Conservation (phyloP, 1,284 basidiomycete species). For the Paramarasmius palmivorus region DNA sequence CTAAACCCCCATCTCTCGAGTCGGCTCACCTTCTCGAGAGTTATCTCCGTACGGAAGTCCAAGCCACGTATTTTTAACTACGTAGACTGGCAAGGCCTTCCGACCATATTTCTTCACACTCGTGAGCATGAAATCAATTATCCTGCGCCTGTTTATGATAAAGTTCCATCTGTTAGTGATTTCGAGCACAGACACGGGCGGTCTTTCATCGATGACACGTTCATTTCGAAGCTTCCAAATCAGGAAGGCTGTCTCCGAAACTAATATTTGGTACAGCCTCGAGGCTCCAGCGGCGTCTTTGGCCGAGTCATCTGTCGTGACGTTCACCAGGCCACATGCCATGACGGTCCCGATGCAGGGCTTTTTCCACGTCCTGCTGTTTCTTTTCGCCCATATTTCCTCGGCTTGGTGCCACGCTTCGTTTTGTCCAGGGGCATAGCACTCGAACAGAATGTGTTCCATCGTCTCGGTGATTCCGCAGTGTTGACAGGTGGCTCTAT, state of each 20-base stretch:
- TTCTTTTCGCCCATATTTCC: conserved; percentile 7
- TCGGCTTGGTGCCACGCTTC: conserved; percentile 16
- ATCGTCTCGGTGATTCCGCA: conserved; percentile 17
- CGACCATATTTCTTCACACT: too few relatives aligned
- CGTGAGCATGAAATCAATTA: not conserved
- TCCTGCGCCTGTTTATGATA: not conserved
- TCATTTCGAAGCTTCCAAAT: conserved; percentile 21
- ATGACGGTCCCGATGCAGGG: conserved; percentile 6
- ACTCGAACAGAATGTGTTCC: conserved; percentile 23
- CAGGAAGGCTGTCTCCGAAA: conserved; percentile 18
- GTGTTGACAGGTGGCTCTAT: conserved; percentile 7
- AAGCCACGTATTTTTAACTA: too few relatives aligned
- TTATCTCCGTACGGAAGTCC: too few relatives aligned
- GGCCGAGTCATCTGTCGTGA: not conserved
- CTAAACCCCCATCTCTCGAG: too few relatives aligned
- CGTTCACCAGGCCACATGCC: not conserved
- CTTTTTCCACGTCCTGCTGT: conserved; percentile 8
- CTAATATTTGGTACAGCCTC: conserved; percentile 14
- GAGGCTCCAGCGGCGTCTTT: conserved; percentile 4
- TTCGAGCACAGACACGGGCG: not conserved
- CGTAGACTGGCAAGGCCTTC: too few relatives aligned
- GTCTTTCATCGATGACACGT: conserved; percentile 3
- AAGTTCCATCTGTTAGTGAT: conserved; percentile 7
- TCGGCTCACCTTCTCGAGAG: too few relatives aligned
- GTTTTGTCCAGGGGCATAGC: conserved; percentile 8